phyloP scores from a whole-genome alignment of 495 filamentous ascomycete species.

The Hypoxylon lenormandii region DNA sequence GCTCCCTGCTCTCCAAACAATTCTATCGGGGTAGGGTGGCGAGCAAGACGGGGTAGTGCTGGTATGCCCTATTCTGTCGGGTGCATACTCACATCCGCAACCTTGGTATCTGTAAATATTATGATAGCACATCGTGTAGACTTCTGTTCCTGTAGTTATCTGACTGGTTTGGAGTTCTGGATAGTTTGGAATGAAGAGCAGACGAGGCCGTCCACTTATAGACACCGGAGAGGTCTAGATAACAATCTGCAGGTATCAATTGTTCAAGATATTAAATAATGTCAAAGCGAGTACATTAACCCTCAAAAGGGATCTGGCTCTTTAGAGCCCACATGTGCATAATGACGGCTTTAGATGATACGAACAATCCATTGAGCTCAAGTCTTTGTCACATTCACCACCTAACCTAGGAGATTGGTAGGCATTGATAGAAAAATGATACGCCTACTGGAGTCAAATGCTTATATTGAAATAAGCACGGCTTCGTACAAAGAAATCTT shows the following conservation, averaged over 20 bases:
- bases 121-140: constrained; percentile 16
- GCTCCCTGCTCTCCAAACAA: neutral
- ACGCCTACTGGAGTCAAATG: too few relatives aligned
- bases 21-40: constrained; percentile 3
- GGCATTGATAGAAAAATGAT: too few relatives aligned
- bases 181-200: too few relatives aligned
- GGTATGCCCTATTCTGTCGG: constrained; percentile 11
- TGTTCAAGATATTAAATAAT: neutral
- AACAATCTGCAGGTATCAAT: too few relatives aligned
- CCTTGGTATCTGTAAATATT: constrained; percentile 1
- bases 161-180: too few relatives aligned
- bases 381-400: constrained; percentile 12
- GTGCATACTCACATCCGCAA: constrained; percentile 18
- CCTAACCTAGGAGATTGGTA: too few relatives aligned
- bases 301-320: neutral
- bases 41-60: constrained; percentile 7
- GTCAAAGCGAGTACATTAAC: neutral
- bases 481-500: too few relatives aligned
- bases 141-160: neutral
- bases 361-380: neutral
- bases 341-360: neutral
- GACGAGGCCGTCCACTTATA: too few relatives aligned
- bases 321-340: too few relatives aligned
- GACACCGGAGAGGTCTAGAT: too few relatives aligned
- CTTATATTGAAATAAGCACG: too few relatives aligned